phyloP scores from a whole-genome alignment of 805 yeast species.

The Lachancea dasiensis region DNA sequence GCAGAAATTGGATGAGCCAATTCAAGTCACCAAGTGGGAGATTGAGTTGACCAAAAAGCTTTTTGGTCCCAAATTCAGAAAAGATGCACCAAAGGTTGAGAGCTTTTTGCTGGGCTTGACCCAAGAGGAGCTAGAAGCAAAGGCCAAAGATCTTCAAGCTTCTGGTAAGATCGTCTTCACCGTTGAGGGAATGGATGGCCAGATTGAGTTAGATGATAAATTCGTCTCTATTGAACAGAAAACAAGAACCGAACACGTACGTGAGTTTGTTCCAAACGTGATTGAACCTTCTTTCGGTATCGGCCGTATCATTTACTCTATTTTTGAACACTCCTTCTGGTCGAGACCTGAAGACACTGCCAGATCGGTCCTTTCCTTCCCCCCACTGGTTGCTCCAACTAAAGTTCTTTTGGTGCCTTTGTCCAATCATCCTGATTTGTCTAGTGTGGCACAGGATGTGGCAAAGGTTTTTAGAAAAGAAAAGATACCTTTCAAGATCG shows the following conservation, averaged over 20 bases:
- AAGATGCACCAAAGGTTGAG: constrained; percentile 91
- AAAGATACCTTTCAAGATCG: constrained; percentile 91
- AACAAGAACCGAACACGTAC: constrained; percentile 78
- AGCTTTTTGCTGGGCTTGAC: constrained; percentile 67
- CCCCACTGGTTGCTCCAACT: constrained; percentile 95
- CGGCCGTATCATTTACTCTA: constrained; percentile 90
- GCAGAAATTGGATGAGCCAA: constrained; percentile 79
- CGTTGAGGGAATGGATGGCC: constrained; percentile 59
- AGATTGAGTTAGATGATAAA: constrained; percentile 65
- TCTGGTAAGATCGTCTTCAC: constrained; percentile 59
- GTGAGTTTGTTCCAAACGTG: constrained; percentile 95
- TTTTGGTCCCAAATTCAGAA: constrained; percentile 96
- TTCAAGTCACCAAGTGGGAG: constrained; percentile 75
- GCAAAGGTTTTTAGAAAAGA: constrained; percentile 65
- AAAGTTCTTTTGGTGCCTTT: constrained; percentile 94
- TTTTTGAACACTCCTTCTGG: constrained; percentile 96
- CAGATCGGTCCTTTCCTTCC: constrained; percentile 87
- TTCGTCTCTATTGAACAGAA: constrained; percentile 72
- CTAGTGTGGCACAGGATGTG: constrained; percentile 66
- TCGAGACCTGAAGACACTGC: constrained; percentile 83
- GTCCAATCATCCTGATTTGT: constrained; percentile 74
- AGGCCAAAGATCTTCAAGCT: constrained; percentile 58
- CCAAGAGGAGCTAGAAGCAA: constrained; percentile 77
- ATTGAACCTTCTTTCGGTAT: constrained; percentile 99
- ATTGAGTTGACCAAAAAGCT: constrained; percentile 87